Evolutionary conservation across 352 stramenopile genomes (phyloP), one percentile per base, ranked within the genome.

Genomic region (Globisporangium splendens): DNA sequence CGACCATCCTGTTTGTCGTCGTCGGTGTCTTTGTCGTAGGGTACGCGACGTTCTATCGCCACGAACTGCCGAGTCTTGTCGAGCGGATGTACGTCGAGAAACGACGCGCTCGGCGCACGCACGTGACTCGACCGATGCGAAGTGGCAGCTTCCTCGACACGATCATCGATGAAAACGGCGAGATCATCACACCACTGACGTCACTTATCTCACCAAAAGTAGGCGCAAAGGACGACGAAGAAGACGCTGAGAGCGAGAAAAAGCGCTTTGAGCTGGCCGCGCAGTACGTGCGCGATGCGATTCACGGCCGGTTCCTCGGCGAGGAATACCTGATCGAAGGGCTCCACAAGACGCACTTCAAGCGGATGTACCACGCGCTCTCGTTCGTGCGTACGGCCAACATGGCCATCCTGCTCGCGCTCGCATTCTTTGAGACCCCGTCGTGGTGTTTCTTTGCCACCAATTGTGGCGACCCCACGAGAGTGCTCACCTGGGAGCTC

Each of bases 341-440:
- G 2, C 50, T 79, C 1, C 74, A 77, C 59, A 75, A 73, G 46
- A 70, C 72, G 31, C 59, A 77, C 47, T 77, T 75, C 55, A 85
- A 80, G 61, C 66, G 75, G 8, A 71, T 75, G 44, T 85, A 83
- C 50, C 71, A 86, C 33, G 71, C 63, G 0, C 57, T 88, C 2
- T 66, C 68, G 8, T 74, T 75, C 42, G 56, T 78, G 18, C 66
- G 78, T 12, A 51, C 70, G 11, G 54, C 62, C n/a, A 82, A 82
- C 50, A 78, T 88, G 66, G 52, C 54, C 8, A 62, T 83, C 31
- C 55, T 88, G 14, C 57, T 88, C 12, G 17, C 59, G 14, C 56
- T 88, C 15, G 64, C 68, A 54, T 85, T 84, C 49, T 78, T 86
- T 20, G 78, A 88, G 53, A 71, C 71, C 6, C 78, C 78, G 4